These are phyloP conservation scores for Euphrasia arctica DNA, from an alignment of 305 asterid species.

Conservation along the genomic window DNA sequence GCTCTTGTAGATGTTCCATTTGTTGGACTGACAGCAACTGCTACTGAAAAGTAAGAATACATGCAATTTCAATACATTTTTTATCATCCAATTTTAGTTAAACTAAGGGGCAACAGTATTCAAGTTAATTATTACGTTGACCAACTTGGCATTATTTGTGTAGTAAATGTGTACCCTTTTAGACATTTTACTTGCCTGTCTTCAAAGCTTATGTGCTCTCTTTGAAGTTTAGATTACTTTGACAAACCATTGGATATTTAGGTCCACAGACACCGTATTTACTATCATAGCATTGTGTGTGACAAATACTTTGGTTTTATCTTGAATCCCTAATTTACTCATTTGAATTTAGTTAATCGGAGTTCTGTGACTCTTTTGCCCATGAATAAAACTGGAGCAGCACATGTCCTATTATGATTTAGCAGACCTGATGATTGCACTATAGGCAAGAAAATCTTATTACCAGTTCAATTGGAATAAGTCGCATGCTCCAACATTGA, in stretches of 20 bases:
- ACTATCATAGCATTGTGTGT: constrained; percentile 9
- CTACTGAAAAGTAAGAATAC: constrained; percentile 77
- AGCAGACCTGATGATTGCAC: background rate
- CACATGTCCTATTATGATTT: background rate
- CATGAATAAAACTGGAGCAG: constrained; percentile 10
- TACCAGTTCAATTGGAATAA: background rate
- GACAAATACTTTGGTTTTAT: background rate
- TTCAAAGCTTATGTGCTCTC: constrained; percentile 14
- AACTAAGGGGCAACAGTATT: constrained; percentile 9
- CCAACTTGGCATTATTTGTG: background rate
- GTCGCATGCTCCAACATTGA: constrained; percentile 23
- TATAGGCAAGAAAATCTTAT: background rate
- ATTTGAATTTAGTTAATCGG: constrained; percentile 16
- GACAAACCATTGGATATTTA: constrained; percentile 9
- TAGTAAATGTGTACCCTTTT: constrained; percentile 1
- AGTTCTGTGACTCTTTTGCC: constrained; percentile 5
- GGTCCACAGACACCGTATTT: constrained; percentile 1
- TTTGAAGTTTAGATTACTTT: background rate
- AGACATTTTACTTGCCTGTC: constrained; percentile 8
- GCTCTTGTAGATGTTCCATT: constrained; percentile 70
- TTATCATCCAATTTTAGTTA: constrained; percentile 5
- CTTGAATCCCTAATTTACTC: constrained; percentile 2
- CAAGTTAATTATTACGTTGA: constrained; percentile 13
- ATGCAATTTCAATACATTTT: constrained; percentile 20
- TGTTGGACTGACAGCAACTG: constrained; percentile 94